These are phyloP conservation scores for Cercophora newfieldiana DNA, from an alignment of 495 filamentous ascomycete genomes.

Conservation along the genomic window DNA sequence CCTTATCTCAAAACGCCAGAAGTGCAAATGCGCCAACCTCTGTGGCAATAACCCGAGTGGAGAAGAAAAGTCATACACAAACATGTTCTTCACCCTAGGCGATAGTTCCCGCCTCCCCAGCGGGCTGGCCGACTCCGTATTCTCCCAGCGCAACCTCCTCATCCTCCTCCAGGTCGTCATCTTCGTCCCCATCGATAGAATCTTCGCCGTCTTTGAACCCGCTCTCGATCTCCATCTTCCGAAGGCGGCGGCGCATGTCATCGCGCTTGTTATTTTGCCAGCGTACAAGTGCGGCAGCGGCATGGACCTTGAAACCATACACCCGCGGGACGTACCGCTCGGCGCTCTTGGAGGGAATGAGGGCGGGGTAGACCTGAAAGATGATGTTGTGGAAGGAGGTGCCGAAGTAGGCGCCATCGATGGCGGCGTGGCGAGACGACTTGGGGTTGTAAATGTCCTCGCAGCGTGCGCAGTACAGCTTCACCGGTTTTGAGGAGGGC, in stretches of 20 bases:
- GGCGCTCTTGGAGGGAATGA: constrained; percentile 80
- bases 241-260: constrained; percentile 69
- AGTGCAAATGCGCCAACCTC: constrained; percentile 28
- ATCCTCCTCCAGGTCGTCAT: constrained; percentile 40
- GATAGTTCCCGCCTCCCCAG: constrained; percentile 18
- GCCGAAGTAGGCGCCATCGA: constrained; percentile 98
- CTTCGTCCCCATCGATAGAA: constrained; percentile 43
- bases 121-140: background rate
- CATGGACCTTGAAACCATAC: constrained; percentile 94
- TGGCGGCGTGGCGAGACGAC: constrained; percentile 88
- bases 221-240: constrained; percentile 59
- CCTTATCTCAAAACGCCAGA: constrained; percentile 22
- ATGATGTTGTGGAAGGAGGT: constrained; percentile 98
- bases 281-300: constrained; percentile 78
- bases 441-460: constrained; percentile 99
- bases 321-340: constrained; percentile 85
- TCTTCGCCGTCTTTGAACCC: constrained; percentile 58
- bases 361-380: constrained; percentile 93
- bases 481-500: constrained; percentile 80
- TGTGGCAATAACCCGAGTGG: background rate
- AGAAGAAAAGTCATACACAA: background rate
- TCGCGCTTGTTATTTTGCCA: constrained; percentile 85
- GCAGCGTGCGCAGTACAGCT: constrained; percentile 94
- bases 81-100: constrained; percentile 8
- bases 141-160: constrained; percentile 26